A percentile compares a stretch with the other conserved stretches of the same genome.
Evolutionary conservation across 2,329 filamentous ascomycete genomes (phyloP).

Genomic region (Huntiella omanensis): DNA sequence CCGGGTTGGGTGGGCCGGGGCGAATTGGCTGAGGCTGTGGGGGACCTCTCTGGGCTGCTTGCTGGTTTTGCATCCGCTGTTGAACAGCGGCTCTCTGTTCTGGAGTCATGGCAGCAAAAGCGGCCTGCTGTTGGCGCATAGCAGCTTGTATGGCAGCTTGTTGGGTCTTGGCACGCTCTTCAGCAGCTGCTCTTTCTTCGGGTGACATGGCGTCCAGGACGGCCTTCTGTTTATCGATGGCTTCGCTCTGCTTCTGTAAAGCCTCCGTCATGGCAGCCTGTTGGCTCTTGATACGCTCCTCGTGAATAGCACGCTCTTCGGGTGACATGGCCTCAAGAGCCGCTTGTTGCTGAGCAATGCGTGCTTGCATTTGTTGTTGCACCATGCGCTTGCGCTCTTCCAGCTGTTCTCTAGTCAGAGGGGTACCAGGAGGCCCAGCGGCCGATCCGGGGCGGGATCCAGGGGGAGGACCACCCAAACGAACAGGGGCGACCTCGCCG

Average conservation of each 20-base stretch:
- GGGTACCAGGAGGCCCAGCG: background rate
- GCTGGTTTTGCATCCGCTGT: conserved; percentile 11
- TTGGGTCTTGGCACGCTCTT: conserved; percentile 15
- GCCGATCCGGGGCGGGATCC: background rate
- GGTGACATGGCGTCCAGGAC: no score
- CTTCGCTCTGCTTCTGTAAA: no score
- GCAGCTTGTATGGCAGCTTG: conserved; percentile 23
- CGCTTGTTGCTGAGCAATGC: conserved; percentile 3
- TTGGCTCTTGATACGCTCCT: background rate
- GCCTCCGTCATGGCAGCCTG: background rate
- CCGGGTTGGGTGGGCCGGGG: conserved; percentile 69
- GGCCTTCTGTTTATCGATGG: no score
- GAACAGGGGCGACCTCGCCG: conserved; percentile 6
- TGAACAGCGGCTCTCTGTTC: conserved; percentile 1
- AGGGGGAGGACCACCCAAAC: conserved; percentile 1
- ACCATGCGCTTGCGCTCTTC: conserved; percentile 3
- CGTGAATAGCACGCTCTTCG: background rate
- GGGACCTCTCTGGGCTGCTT: conserved; percentile 18
- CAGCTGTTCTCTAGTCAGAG: background rate
- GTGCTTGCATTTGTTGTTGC: conserved; percentile 1
- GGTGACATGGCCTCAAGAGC: conserved; percentile 2
- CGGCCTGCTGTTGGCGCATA: conserved; percentile 5
- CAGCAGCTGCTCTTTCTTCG: background rate
- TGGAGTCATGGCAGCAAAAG: conserved; percentile 2
- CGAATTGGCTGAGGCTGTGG: conserved; percentile 45